Evolutionary conservation across 257 asterid genomes (phyloP), one percentile per base, ranked within the genome.

Genomic region (Solanum habrochaites): DNA sequence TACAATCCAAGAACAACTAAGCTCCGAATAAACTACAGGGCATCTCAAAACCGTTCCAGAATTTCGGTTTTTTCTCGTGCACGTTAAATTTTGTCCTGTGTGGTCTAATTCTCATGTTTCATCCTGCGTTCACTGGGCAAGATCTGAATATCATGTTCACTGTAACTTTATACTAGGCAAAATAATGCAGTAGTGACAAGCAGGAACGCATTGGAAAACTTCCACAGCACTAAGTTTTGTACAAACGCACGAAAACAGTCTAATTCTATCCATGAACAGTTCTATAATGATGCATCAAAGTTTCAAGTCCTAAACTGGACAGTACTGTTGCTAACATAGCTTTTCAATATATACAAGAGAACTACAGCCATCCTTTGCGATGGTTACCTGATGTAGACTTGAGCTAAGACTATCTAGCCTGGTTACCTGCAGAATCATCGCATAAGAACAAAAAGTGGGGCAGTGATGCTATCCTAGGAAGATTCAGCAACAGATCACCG

Each of bases 401-500:
- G 4, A 39, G 21, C 18, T 45, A 25, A 42, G 75, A 82, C 89
- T 85, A 96, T 82, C 97, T 88, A 83, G 98, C 97, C 86, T 88
- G 97, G 87, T 86, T 94, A 88, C 90, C 95, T 37, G 81, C 31
- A n/a, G 67, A 88, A 82, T 94, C 97, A 83, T 94, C 98, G 0
- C 93, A 89, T 73, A 94, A 90, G 94, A 94, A 94, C 90, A 97
- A 89, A 83, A 97, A 95, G 92, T 93, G 99, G 0, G 99, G 99
- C 32, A 97, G 90, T 29, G 99, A 97, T 49, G 99, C 98, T 71
- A 97, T 94, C 87, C 99, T 92, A 1, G 99, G 99, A 64, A 97
- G 95, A 87, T 95, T 94, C 16, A 93, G 92, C 85, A 97, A 84
- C 89, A 96, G 86, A 18, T 95, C 98, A 52, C 99, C 99, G 11